Conservation (phyloP, 2,329 filamentous ascomycete species). For the Penicillium sp. region DNA sequence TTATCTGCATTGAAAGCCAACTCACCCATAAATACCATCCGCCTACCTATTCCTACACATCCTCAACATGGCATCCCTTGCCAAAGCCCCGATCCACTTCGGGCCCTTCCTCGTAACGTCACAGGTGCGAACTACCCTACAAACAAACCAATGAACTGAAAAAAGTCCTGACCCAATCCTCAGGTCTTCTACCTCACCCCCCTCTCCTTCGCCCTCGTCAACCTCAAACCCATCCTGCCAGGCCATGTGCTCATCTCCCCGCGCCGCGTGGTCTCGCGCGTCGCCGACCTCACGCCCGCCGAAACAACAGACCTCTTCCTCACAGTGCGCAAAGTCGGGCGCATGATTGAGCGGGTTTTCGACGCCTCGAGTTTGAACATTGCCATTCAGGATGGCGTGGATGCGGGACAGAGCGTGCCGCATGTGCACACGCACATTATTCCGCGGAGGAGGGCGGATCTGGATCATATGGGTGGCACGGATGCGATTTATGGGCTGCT, state of each 20-base stretch:
- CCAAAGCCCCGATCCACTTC: conserved; percentile 56
- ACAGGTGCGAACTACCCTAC: conserved; percentile 49
- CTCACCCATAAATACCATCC: background rate
- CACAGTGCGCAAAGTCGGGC: conserved; percentile 78
- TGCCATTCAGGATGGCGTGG: conserved; percentile 86
- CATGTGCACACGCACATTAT: conserved; percentile 95
- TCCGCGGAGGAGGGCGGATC: conserved; percentile 60
- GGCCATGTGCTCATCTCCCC: conserved; percentile 93
- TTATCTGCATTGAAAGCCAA: background rate
- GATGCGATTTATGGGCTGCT: conserved; percentile 81
- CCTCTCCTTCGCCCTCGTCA: conserved; percentile 82
- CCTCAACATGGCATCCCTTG: conserved; percentile 6
- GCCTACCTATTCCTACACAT: background rate
- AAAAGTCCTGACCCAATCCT: background rate
- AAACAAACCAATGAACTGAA: background rate
- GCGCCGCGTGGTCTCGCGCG: conserved; percentile 61
- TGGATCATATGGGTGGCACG: conserved; percentile 54
- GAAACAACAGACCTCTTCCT: conserved; percentile 83
- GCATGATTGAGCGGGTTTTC: conserved; percentile 63
- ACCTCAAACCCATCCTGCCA: conserved; percentile 88
- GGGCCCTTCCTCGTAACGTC: conserved; percentile 72
- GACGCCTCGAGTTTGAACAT: conserved; percentile 79
- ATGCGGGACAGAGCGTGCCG: conserved; percentile 88
- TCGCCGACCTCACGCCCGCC: conserved; percentile 66
- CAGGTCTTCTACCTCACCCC: conserved; percentile 84